phyloP scores from a whole-genome alignment of 257 asterid species.

The Capsicum baccatum region DNA sequence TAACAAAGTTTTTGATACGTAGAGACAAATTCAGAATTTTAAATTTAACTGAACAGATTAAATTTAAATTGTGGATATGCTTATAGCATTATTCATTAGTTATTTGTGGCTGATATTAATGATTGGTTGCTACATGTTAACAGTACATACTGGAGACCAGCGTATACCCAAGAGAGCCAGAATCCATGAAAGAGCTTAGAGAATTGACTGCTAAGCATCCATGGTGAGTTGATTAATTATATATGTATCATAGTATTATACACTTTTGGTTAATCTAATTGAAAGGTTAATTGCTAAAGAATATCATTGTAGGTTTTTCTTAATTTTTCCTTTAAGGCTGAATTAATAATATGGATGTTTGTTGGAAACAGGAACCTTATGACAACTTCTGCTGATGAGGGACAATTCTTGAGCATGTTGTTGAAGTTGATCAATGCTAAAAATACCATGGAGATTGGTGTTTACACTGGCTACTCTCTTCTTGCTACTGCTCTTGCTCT shows the following conservation, averaged over 20 bases:
- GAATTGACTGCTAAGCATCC: constrained; percentile 93
- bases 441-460: constrained; percentile 94
- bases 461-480: constrained; percentile 89
- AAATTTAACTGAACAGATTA: not conserved
- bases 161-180: constrained; percentile 88
- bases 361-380: constrained; percentile 63
- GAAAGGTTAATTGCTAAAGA: not conserved
- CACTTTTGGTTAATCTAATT: not conserved
- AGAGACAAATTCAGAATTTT: not conserved
- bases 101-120: not conserved
- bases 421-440: constrained; percentile 83
- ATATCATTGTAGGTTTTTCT: not conserved
- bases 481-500: constrained; percentile 88
- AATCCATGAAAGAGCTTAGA: constrained; percentile 86
- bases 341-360: not conserved
- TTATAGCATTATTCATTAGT: too few relatives aligned
- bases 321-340: not conserved
- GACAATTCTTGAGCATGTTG: constrained; percentile 86
- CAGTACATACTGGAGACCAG: constrained; percentile 90
- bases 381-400: constrained; percentile 93
- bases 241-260: not conserved
- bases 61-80: not conserved
- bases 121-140: not conserved
- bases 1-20: not conserved
- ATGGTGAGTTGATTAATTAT: constrained; percentile 46